A percentile compares a stretch with the other conserved stretches of the same genome.
These are phyloP conservation scores for Polygonum maritimum DNA, from an alignment of 148 eudicot genomes.

Conservation along the genomic window DNA sequence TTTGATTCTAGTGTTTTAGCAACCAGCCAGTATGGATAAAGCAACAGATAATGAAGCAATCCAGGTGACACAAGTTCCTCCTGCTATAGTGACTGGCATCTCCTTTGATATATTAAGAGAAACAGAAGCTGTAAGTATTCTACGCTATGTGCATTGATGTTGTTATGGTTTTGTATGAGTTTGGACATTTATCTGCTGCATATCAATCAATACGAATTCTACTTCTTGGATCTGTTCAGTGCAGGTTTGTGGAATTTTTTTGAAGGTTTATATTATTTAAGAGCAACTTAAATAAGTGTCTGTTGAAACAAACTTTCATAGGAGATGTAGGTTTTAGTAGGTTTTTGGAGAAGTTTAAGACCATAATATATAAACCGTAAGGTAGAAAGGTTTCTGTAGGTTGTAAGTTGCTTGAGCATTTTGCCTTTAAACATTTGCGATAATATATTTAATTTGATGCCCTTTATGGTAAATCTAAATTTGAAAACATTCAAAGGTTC, in stretches of 20 bases:
- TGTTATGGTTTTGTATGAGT: neutral
- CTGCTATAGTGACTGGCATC: conserved; percentile 49
- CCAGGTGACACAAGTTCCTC: conserved; percentile 43
- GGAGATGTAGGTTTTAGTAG: too few relatives aligned
- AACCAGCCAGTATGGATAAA: neutral
- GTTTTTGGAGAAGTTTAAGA: too few relatives aligned
- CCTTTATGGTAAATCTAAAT: too few relatives aligned
- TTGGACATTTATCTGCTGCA: neutral
- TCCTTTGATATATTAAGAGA: conserved; percentile 45
- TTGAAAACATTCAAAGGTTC: too few relatives aligned
- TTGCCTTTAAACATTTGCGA: neutral
- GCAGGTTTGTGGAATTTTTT: too few relatives aligned
- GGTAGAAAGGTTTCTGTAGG: too few relatives aligned
- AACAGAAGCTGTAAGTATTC: conserved; percentile 64
- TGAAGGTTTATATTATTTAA: too few relatives aligned
- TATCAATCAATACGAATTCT: neutral
- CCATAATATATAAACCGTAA: too few relatives aligned
- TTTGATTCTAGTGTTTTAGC: neutral
- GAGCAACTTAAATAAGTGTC: too few relatives aligned
- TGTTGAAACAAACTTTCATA: too few relatives aligned
- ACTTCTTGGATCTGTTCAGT: too few relatives aligned
- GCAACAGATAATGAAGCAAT: neutral
- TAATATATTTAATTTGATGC: too few relatives aligned
- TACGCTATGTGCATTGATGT: neutral
- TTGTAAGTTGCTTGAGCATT: neutral